Base-by-base conservation (phyloP, 192 early-diverging fungal genomes). In the Phycomyces nitens region DNA sequence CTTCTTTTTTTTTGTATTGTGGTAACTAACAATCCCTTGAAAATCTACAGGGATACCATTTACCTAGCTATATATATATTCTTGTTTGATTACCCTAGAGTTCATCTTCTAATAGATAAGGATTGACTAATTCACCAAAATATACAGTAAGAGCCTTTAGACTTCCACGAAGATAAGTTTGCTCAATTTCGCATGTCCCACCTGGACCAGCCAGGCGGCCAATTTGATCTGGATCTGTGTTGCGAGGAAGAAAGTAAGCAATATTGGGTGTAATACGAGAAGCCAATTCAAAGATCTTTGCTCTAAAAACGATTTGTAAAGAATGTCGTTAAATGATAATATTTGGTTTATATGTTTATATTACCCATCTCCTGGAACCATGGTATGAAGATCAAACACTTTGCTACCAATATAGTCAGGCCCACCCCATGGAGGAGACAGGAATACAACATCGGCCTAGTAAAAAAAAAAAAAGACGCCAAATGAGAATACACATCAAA, bases 351-450 rank as follows among this genome's bases (percentile, higher is more conserved):
- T 51, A 60, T 39, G 18, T 68, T 8, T 54, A 24, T 47, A 2
- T 67, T 85, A 87, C 87, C 90, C 87, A 56, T 90, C 79, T 49
- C 92, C 77, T 23, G 86, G 84, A 62, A 92, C 86, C 82, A 89
- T 91, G 26, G 78, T 70, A 56, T 88, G 78, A 21, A 94, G 57
- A 69, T 92, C 82, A 80, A 80, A 93, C 6, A 74, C 72, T 0
- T 80, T 65, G 7, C 72, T 72, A 4, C 71, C 71, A 14, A 83
- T 60, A 70, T 97, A 97, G 47, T 84, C 72, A 56, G 93, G 93
- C 0, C 91, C 94, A 52, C 96, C 96, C 96, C 96, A 99, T 41
- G 95, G 95, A 43, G 94, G 94, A 56, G 93, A 96, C 65, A 99
- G 70, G 63, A 96, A 99, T 18, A 97, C 90, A 0, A 85, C 87